Base-by-base conservation (phyloP, 2,329 filamentous ascomycete genomes). In the Scedosporium boydii region DNA sequence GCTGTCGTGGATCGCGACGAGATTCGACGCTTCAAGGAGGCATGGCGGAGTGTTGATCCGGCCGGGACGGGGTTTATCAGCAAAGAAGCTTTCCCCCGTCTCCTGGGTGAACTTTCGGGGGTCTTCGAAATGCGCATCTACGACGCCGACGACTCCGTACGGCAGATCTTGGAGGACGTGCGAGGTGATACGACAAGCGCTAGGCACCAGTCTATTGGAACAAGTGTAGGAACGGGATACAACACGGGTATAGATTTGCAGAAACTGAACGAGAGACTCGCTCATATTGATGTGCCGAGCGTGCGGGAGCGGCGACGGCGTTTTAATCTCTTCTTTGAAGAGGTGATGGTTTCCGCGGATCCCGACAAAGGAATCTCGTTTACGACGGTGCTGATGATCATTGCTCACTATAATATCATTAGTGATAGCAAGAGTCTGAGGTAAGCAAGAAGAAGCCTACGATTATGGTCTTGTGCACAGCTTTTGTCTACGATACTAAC, bases 321-420 rank as follows among this genome's bases (percentile, higher is more conserved):
- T 51, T 93, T 96, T 79, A 96, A 96, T 68, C 83, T 89, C n/a
- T 99, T 99, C 74, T 99, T 91, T 70, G 93, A 98, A 74, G 96
- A 99, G 76, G 90, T 98, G 21, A 85, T 98, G 74, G 91, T 97
- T 5, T 93, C 92, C 4, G 91, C 93, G 4, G 93, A 99, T 73
- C 89, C 88, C 1, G 91, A 96, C 69, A 84, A 85, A 65, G 95
- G 95, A 58, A 96, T 99, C 64, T 88, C 90, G 0, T 99, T 99
- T 73, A 95, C 91, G 3, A 88, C 89, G 6, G 88, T 97, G 23
- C 81, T 99, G 60, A 95, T 99, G 89, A 96, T 96, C 64, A 80
- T 99, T 63, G 93, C 96, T 41, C 95, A 99, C 75, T 96, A 99
- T 81, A 99, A 98, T 70, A 92, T 99, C 70, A 99, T 99, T 73